Base-by-base conservation (phyloP, 2,329 filamentous ascomycete species). In the Alternaria sp. region DNA sequence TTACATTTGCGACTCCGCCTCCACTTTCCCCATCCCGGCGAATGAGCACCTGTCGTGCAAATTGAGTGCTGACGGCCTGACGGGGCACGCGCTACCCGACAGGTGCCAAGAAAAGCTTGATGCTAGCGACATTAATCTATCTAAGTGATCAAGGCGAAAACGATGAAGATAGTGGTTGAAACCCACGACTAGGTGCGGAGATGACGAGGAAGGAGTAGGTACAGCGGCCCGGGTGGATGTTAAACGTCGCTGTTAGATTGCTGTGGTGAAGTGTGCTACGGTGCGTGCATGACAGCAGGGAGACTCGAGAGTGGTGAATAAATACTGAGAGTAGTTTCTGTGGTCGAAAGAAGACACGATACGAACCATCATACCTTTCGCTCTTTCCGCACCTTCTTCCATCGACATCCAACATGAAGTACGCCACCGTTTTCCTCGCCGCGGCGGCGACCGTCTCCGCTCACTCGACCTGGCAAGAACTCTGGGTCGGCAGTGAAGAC, bases 381-480 rank as follows among this genome's bases (percentile, higher is more conserved):
- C 26, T 28, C 26, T 1, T 11, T 12, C 5, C 5, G 26, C 26
- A 47, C 9, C 11, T 17, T 6, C 11, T 30, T 23, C 43, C 30
- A 8, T 15, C 9, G 9, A 47, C 47, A 2, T 40, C 19, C 17
- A 36, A 10, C 8, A 79, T 79, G 77, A 79, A 77, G 73, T 64
- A 75, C 50, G 65, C 70, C 54, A 46, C 77, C 47, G 65, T 77
- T 28, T 55, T 79, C 45, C 72, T 79, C 57, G 77, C 78, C 43
- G 65, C 76, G 12, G 75, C 69, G 55, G 74, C 74, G 6, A 71
- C 73, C 40, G 78, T 75, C 59, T 79, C 77, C 21, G 77, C 77
- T 15, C 78, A 80, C 70, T 76, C 78, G 3, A 80, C 78, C 69
- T 80, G 76, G 75, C 78, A 80, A 57, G 47, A 80, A 32, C 67